phyloP scores from a whole-genome alignment of 768 basidiomycete genomes.

The button mushroom (Agaricus bisporus) region DNA sequence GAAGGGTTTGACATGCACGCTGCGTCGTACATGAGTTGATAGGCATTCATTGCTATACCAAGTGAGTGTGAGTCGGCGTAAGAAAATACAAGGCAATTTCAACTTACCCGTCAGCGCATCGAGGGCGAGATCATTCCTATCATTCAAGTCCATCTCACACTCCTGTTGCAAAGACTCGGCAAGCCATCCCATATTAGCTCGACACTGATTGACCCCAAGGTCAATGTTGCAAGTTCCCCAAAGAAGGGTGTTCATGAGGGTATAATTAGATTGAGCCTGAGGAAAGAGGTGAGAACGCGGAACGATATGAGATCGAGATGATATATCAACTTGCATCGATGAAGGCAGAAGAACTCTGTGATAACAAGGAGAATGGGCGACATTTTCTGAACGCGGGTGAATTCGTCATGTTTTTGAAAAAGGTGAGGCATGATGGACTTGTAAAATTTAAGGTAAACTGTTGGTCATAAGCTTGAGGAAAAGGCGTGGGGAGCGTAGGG shows the following conservation, averaged over 20 bases:
- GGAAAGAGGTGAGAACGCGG: slow-evolving; percentile 9
- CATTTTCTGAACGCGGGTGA: slow-evolving; percentile 59
- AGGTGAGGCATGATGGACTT: slow-evolving; percentile 54
- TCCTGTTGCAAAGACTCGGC: slow-evolving; percentile 36
- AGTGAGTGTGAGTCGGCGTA: not conserved
- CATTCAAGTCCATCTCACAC: slow-evolving; percentile 52
- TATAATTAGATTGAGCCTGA: slow-evolving; percentile 60
- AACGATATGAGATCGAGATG: not conserved
- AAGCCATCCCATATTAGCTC: slow-evolving; percentile 64
- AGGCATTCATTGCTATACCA: slow-evolving; percentile 52
- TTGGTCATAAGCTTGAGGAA: slow-evolving; percentile 71
- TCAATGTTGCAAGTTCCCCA: slow-evolving; percentile 80
- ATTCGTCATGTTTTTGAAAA: slow-evolving; percentile 73
- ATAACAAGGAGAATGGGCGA: slow-evolving; percentile 66
- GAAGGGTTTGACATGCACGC: slow-evolving; percentile 56
- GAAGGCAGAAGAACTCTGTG: slow-evolving; percentile 49
- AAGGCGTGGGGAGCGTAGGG: slow-evolving; percentile 63
- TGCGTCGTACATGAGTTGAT: slow-evolving; percentile 50
- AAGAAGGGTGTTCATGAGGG: slow-evolving; percentile 57
- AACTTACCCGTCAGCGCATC: slow-evolving; percentile 50
- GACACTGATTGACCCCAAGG: slow-evolving; percentile 42
- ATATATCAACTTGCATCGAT: slow-evolving; percentile 36
- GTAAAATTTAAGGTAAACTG: slow-evolving; percentile 62
- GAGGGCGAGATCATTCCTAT: slow-evolving; percentile 44
- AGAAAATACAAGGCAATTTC: not conserved